Conservation (phyloP, 306 rosid genomes). For the Abrus pulchellus region DNA sequence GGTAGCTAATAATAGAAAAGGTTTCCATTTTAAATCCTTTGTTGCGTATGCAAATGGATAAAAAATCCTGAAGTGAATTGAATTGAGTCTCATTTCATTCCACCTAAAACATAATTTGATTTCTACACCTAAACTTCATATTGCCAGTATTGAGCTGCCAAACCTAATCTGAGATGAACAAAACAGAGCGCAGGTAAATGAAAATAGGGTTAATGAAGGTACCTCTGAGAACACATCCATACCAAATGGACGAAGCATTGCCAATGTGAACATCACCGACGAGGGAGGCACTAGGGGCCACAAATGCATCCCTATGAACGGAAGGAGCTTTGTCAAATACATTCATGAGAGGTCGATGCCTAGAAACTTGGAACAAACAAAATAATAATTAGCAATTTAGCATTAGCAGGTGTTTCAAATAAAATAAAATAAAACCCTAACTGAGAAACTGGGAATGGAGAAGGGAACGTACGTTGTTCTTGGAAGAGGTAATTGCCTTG, state of each 20-base stretch:
- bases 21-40: background rate
- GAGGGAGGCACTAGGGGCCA: conserved; percentile 92
- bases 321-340: conserved; percentile 75
- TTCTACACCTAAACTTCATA: background rate
- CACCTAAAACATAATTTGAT: background rate
- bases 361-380: conserved; percentile 63
- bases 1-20: background rate
- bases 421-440: background rate
- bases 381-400: background rate
- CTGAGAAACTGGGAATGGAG: background rate
- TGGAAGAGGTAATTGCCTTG: conserved; percentile 89
- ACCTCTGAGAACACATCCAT: conserved; percentile 97
- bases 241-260: conserved; percentile 87
- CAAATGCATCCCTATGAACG: conserved; percentile 86
- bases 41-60: background rate
- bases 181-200: background rate
- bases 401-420: background rate
- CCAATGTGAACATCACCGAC: conserved; percentile 85
- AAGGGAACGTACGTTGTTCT: conserved; percentile 69
- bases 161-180: conserved; percentile 16
- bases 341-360: conserved; percentile 97
- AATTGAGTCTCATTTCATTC: background rate
- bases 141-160: background rate
- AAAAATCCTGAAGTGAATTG: conserved; percentile 11
- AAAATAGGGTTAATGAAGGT: background rate